These are phyloP conservation scores for Pulicaria dysenterica DNA, from an alignment of 129 eudicot species.

Conservation along the genomic window DNA sequence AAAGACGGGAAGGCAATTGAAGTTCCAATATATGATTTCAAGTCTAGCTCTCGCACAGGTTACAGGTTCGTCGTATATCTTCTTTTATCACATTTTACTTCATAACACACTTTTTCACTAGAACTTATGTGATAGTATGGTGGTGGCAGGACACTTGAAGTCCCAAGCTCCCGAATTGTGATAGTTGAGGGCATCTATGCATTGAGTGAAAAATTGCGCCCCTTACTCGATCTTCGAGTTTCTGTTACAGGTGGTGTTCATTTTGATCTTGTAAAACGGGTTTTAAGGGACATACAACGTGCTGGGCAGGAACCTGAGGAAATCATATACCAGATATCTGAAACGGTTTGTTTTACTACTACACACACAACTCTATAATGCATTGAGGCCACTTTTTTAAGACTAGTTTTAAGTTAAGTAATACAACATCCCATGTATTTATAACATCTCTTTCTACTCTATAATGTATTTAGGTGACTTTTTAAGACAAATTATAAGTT, in stretches of 20 bases:
- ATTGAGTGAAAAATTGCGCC: slow-evolving; percentile 83
- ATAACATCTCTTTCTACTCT: no score
- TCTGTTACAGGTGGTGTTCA: slow-evolving; percentile 99
- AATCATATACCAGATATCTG: slow-evolving; percentile 95
- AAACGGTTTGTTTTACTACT: slow-evolving; percentile 62
- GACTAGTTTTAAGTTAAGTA: no score
- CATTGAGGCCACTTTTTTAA: no score
- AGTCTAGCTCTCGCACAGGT: slow-evolving; percentile 87
- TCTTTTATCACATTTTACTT: slow-evolving; percentile 1
- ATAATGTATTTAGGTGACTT: no score
- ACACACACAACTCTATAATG: neutral
- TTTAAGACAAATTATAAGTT: no score
- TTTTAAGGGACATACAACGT: slow-evolving; percentile 93
- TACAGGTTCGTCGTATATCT: slow-evolving; percentile 57
- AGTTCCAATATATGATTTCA: slow-evolving; percentile 91
- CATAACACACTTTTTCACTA: slow-evolving; percentile 10
- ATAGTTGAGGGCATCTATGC: slow-evolving; percentile 96
- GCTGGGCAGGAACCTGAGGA: slow-evolving; percentile 99
- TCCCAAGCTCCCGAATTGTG: slow-evolving; percentile 88
- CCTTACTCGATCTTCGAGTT: slow-evolving; percentile 91
- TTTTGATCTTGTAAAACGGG: slow-evolving; percentile 96
- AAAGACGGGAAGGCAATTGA: slow-evolving; percentile 74
- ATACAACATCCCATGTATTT: no score
- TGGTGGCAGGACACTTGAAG: slow-evolving; percentile 80
- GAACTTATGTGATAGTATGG: slow-evolving; percentile 21